Conservation (phyloP, 768 basidiomycete genomes). For the Pisolithus microcarpus region DNA sequence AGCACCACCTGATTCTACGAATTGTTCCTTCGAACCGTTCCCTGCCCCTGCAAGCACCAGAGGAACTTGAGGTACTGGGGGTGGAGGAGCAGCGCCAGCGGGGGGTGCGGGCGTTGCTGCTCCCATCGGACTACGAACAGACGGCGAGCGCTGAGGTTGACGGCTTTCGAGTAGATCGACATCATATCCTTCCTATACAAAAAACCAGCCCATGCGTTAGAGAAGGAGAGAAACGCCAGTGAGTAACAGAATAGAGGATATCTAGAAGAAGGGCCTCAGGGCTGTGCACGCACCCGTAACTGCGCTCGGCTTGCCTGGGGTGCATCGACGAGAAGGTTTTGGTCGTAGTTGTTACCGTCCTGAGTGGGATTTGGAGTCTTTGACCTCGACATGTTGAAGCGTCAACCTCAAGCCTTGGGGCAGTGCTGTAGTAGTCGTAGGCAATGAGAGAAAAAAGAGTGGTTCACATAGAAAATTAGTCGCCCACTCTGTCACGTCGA, state of each 20-base stretch:
- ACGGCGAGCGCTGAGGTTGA: constrained; percentile 17
- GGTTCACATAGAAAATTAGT: too few relatives aligned
- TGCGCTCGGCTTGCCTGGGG: constrained; percentile 38
- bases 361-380: neutral
- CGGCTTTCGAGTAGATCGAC: constrained; percentile 35
- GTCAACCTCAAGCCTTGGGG: too few relatives aligned
- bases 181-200: constrained; percentile 12
- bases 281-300: constrained; percentile 30
- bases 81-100: neutral
- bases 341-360: constrained; percentile 26
- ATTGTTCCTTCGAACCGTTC: constrained; percentile 9
- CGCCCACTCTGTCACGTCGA: too few relatives aligned
- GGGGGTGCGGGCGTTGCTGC: constrained; percentile 12
- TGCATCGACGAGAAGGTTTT: constrained; percentile 32
- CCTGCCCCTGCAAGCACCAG: constrained; percentile 8
- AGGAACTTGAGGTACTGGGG: constrained; percentile 1
- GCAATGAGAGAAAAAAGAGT: neutral
- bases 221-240: neutral
- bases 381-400: constrained; percentile 17
- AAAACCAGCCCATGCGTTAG: too few relatives aligned
- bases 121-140: constrained; percentile 14
- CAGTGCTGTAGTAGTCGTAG: neutral
- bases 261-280: neutral
- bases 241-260: neutral
- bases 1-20: neutral